phyloP scores from a whole-genome alignment of 176 grass and related monocot species.

The Metroxylon sagu region DNA sequence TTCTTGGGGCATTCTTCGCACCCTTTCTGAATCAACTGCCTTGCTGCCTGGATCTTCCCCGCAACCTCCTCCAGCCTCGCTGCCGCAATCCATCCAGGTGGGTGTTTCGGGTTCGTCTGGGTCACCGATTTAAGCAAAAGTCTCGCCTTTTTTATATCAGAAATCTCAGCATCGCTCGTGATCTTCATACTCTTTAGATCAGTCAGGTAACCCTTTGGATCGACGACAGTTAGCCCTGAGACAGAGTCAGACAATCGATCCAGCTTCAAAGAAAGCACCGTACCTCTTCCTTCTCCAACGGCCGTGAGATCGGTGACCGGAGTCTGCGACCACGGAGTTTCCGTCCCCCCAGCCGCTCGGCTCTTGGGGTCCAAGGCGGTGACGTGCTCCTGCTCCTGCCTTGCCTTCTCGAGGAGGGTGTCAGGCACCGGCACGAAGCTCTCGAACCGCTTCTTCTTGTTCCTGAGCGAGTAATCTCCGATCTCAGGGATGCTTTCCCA shows the following conservation, averaged over 20 bases:
- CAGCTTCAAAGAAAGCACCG: conserved; percentile 80
- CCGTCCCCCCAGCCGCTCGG: conserved; percentile 54
- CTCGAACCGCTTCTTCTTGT: conserved; percentile 95
- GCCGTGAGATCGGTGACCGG: conserved; percentile 85
- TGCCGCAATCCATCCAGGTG: conserved; percentile 91
- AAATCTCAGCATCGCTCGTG: conserved; percentile 92
- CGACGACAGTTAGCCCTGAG: conserved; percentile 78
- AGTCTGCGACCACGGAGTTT: conserved; percentile 76
- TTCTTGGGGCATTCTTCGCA: conserved; percentile 94
- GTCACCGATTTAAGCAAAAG: conserved; percentile 80
- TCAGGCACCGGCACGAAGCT: conserved; percentile 80
- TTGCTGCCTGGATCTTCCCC: conserved; percentile 65
- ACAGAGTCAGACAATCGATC: conserved; percentile 85
- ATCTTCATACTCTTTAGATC: conserved; percentile 97
- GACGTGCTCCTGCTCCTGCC: conserved; percentile 92
- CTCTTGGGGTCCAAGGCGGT: conserved; percentile 85
- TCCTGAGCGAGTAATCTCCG: conserved; percentile 74
- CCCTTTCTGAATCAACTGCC: conserved; percentile 72
- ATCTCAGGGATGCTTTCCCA: conserved; percentile 97
- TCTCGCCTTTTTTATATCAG: conserved; percentile 88
- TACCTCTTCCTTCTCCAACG: conserved; percentile 81
- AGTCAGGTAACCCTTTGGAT: conserved; percentile 89
- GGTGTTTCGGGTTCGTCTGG: conserved; percentile 87
- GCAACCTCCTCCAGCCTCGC: conserved; percentile 88
- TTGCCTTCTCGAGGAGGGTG: conserved; percentile 86